Base-by-base conservation (phyloP, 495 filamentous ascomycete genomes). In the Cercophora newfieldiana region DNA sequence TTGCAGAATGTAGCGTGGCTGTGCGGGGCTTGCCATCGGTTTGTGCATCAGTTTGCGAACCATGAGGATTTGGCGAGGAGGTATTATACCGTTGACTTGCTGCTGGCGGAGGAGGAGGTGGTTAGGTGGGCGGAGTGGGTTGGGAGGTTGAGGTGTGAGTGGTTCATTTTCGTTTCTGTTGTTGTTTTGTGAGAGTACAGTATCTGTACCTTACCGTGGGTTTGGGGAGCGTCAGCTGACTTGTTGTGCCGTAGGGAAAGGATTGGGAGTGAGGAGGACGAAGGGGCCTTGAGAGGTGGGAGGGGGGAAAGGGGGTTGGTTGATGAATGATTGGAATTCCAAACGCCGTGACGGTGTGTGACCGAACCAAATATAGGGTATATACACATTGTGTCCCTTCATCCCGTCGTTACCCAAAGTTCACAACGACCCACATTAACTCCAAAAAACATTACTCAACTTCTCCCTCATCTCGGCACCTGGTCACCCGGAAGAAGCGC, bases 1-100 rank as follows among this genome's bases (percentile, higher is more conserved):
- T 69, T 94, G 77, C 86, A 91, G 74, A 92, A 85, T 73, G 92
- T 96, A 26, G 93, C 93, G 29, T 97, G 92, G 92, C 75, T 97
- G 70, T 96, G 93, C 80, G 83, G 92, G 22, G 91, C 93, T 18
- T 97, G 93, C 71, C 93, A 97, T 83, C 84, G 83, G 31, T 92
- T 93, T 73, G 91, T 96, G 75, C 93, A 97, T 83, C 76, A 85
- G 33, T 84, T 91, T 70, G 88, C 87, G 16, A 80, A 77, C 3
- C 92, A 94, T 73, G 93, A 97, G 83, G 91, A 91, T 71, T 76
- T 97, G 68, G 92, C 91, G 14, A 81, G 82, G 72, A 79, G 88
- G 75, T 94, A 79, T 75, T 92, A 85, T 78, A 93, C 86, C 4
- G 86, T 94, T 22, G 90, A 92, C 67, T 73, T 78, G 66, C 77